Evolutionary conservation across 768 basidiomycete species (phyloP), one percentile per base, ranked within the genome.

Genomic region (Lactifluus volemus): DNA sequence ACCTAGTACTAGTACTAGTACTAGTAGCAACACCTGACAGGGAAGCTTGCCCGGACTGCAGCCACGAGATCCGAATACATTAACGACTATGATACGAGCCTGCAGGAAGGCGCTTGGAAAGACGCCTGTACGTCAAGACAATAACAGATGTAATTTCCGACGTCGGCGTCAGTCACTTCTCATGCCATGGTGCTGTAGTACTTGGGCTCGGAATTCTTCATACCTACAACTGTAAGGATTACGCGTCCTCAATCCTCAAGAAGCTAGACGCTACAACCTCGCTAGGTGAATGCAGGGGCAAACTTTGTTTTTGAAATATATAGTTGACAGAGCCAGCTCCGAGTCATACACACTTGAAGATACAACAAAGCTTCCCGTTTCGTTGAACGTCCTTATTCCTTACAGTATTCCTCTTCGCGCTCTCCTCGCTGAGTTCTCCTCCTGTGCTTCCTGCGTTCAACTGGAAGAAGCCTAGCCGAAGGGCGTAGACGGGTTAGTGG

Each of bases 341-440:
- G n/a, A n/a, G n/a, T n/a, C 25, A 48, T 59, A 53, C 9, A 59
- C 39, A 59, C 5, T 53, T 34, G 29, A 34, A 19, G 5, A 3
- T n/a, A n/a, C n/a, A 38, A 52, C 17, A 34, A 19, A 10, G 3
- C 29, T 12, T 9, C 19, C 38, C 17, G 30, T 48, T 44, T 17
- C 5, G 5, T 10, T 6, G 41, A 36, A 3, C 32, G 47, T 29
- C 48, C 11, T 11, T 17, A 9, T 25, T 25, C 21, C 49, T 38
- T 34, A 34, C 25, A 25, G 2, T 25, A 25, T 25, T 32, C 39
- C 3, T 11, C 12, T 38, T 58, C 30, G 32, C 42, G 11, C 50
- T 29, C 50, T 38, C 57, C 57, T 59, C 58, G 50, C 58, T 59
- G 50, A 52, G 58, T 52, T 45, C 42, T 52, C 52, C 44, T 45